These are phyloP conservation scores for Gaeumannomyces sp. DNA, from an alignment of 2,329 filamentous ascomycete species.

Conservation along the genomic window DNA sequence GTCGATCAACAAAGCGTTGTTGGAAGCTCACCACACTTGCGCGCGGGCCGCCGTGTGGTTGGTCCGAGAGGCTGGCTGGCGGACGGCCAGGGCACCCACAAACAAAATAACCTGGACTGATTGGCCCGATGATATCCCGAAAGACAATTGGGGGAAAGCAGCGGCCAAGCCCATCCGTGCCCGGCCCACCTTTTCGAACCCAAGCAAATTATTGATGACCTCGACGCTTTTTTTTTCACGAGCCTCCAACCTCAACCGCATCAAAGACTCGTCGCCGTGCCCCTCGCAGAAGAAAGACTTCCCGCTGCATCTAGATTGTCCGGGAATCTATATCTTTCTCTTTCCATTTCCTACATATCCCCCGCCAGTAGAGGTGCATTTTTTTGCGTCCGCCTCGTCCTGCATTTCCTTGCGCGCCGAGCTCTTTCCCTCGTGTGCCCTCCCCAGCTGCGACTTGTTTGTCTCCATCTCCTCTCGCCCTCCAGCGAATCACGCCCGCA, in stretches of 20 bases:
- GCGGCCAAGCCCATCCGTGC: conserved; percentile 6
- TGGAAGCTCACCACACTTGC: neutral
- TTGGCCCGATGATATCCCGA: conserved; percentile 9
- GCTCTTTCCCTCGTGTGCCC: neutral
- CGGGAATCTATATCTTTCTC: neutral
- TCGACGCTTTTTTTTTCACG: conserved; percentile 8
- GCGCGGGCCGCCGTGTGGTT: neutral
- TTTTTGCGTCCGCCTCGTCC: neutral
- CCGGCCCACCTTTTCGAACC: conserved; percentile 1
- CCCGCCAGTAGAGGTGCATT: neutral
- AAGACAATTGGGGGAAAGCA: neutral
- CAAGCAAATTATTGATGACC: conserved; percentile 8
- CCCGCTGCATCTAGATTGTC: conserved; percentile 3
- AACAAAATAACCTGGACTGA: neutral
- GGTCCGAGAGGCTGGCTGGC: conserved; percentile 1
- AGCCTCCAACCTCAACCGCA: neutral
- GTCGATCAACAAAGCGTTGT: neutral
- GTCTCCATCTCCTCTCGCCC: neutral
- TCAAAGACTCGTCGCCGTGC: neutral
- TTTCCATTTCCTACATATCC: neutral
- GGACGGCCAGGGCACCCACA: neutral
- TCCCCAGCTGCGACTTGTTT: neutral
- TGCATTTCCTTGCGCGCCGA: neutral
- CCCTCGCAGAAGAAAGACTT: neutral
- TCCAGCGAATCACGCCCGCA: neutral